A percentile compares a stretch with the other conserved stretches of the same genome.
These are phyloP conservation scores for Nicotiana rustica DNA, from an alignment of 305 asterid species.

Conservation along the genomic window DNA sequence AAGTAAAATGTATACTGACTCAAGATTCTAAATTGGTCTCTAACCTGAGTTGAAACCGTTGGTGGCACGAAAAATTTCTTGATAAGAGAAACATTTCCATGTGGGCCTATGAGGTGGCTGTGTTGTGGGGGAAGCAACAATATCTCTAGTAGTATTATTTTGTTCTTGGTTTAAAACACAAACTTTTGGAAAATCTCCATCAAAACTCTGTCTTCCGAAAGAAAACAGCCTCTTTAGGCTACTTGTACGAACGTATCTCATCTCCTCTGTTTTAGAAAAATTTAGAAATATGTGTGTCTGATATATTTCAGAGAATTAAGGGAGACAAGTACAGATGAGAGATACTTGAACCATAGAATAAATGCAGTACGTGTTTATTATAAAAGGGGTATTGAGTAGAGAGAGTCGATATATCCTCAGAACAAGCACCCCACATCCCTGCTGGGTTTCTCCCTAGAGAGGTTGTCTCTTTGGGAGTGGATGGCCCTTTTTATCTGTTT, in stretches of 20 bases:
- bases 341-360: background rate
- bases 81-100: conserved; percentile 87
- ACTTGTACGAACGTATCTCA: conserved; percentile 83
- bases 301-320: background rate
- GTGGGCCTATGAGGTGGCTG: conserved; percentile 61
- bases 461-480: conserved; percentile 6
- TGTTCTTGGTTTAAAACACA: conserved; percentile 42
- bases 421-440: conserved; percentile 29
- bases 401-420: background rate
- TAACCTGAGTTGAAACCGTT: conserved; percentile 72
- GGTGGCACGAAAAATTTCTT: conserved; percentile 82
- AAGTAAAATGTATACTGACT: background rate
- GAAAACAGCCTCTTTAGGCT: conserved; percentile 89
- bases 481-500: conserved; percentile 32
- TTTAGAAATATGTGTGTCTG: background rate
- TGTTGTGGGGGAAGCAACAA: conserved; percentile 38
- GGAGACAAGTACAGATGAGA: conserved; percentile 5
- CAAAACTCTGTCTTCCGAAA: conserved; percentile 61
- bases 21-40: too few species aligned
- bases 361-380: background rate
- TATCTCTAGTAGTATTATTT: conserved; percentile 7
- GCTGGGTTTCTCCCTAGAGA: conserved; percentile 10
- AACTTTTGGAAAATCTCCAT: conserved; percentile 52
- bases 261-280: conserved; percentile 33
- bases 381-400: background rate